Base-by-base conservation (phyloP, 805 yeast genomes). In the Ogataea saltuana region DNA sequence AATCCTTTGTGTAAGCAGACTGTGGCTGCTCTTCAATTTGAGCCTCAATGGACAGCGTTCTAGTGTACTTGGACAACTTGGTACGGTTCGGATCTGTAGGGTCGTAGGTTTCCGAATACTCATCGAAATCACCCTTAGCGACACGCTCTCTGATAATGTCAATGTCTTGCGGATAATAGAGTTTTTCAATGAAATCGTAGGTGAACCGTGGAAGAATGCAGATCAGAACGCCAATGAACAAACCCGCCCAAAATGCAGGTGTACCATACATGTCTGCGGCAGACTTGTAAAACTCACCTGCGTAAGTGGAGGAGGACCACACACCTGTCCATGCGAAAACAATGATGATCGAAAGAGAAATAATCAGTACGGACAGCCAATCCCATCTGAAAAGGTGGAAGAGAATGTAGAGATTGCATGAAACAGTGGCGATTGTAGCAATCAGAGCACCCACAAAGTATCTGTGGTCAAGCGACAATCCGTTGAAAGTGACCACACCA, bases 321-420 rank as follows among this genome's bases (percentile, higher is more conserved):
- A 84, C 71, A 50, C 91, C 91, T 1, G 90, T 80, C 95, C 95
- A 86, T 22, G 75, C 82, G 59, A 76, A 82, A 25, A 85, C 69
- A 13, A 84, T 54, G 20, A 85, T 49, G 33, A 81, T 72, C 1
- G 91, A 83, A 16, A 85, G 55, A 2, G 69, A 67, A 41, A 77
- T 74, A 45, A 83, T 73, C 42, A 82, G 56, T 10, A 71, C 56
- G 4, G 85, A 75, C 34, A 83, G 68, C 88, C 88, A 85, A 64
- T 86, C 95, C 95, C 95, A 86, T 58, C 88, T 74, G 58, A 76
- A 76, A 59, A 83, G 87, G 54, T 82, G 88, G 49, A 82, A 61
- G 51, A 82, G 58, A 43, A 85, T 74, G 60, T 82, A 84, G 3
- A 76, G 47, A 57, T 86, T 82, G 67, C 90, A 83, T 0, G 90